phyloP scores from a whole-genome alignment of 2,329 filamentous ascomycete genomes.

The Talaromyces sp. region DNA sequence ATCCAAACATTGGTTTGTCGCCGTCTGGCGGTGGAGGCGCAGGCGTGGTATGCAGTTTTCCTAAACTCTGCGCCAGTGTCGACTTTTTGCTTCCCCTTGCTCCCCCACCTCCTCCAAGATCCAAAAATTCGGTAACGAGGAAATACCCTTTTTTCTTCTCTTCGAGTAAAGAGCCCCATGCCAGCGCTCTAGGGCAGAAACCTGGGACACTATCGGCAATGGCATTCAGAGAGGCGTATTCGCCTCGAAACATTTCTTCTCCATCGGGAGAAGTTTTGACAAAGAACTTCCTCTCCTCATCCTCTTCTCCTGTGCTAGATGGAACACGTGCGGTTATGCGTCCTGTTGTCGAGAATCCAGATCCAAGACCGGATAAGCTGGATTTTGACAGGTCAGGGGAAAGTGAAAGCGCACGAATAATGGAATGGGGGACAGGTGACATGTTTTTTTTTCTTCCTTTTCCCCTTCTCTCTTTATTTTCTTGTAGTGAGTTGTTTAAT shows the following conservation, averaged over 20 bases:
- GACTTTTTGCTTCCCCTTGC: constrained; percentile 20
- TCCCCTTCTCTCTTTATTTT: background rate
- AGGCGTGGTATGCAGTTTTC: constrained; percentile 70
- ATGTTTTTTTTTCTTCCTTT: no score
- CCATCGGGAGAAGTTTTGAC: constrained; percentile 35
- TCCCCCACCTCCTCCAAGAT: constrained; percentile 46
- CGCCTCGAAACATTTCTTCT: constrained; percentile 53
- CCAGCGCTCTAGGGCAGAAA: constrained; percentile 71
- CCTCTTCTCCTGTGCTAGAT: constrained; percentile 11
- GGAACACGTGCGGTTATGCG: constrained; percentile 31
- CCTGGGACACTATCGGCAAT: constrained; percentile 67
- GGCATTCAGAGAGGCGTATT: constrained; percentile 78
- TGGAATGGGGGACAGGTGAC: constrained; percentile 27
- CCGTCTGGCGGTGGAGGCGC: constrained; percentile 48
- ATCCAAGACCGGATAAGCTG: constrained; percentile 35
- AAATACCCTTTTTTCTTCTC: constrained; percentile 42
- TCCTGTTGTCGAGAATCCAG: constrained; percentile 43
- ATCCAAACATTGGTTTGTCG: constrained; percentile 64
- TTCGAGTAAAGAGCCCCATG: constrained; percentile 57
- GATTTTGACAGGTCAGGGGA: constrained; percentile 27
- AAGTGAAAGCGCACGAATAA: constrained; percentile 36
- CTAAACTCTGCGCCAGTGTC: constrained; percentile 71
- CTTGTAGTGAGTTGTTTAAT: background rate
- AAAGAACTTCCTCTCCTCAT: constrained; percentile 31
- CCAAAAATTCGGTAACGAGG: constrained; percentile 73